Evolutionary conservation across 768 basidiomycete genomes (phyloP), one percentile per base, ranked within the genome.

Genomic region (Boletus sp.): DNA sequence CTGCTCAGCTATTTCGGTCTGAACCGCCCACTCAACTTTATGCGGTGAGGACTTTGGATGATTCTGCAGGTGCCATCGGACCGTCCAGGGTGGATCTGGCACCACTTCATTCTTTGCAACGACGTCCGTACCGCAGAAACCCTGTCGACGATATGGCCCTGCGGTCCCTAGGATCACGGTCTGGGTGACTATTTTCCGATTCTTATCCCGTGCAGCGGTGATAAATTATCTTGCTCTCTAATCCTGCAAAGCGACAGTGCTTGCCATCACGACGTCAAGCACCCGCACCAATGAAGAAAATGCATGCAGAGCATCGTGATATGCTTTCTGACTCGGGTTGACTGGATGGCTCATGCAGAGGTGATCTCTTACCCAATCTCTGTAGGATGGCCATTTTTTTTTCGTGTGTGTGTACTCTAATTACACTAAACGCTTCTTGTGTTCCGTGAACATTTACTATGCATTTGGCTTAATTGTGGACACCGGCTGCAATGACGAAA

Each of bases 101-200:
- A 7, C 85, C 87, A 14, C 74, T 89, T 46, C 72, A 79, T 50
- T 71, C 79, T 19, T 72, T 87, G 51, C 76, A 74, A 42, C 77
- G 83, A 40, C 81, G 82, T 58, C 78, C 81, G 7, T 87, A 84
- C 51, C 75, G 78, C 46, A 78, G 87, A 53, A 77, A 84, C 51
- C 83, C 82, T 25, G 61, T 75, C 29, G 87, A 89, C 66, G 87
- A 88, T 59, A 77, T 76, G 55, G 77, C 80, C 37, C 65, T 89
- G 61, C 75, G 85, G 37, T 66, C 79, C 49, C 71, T 84, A 42
- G 68, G 70, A 37, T 69, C 73, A 45, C 71, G 70, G 46, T 64
- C 71, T 34, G 71, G 66, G 67, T 72, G 71, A 70, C 68, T 70
- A 68, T 66, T 70, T 55, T 56, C 53, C 50, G 54, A 38, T 54